These are phyloP conservation scores for Neurospora cerealis DNA, from an alignment of 495 filamentous ascomycete species.

Conservation along the genomic window DNA sequence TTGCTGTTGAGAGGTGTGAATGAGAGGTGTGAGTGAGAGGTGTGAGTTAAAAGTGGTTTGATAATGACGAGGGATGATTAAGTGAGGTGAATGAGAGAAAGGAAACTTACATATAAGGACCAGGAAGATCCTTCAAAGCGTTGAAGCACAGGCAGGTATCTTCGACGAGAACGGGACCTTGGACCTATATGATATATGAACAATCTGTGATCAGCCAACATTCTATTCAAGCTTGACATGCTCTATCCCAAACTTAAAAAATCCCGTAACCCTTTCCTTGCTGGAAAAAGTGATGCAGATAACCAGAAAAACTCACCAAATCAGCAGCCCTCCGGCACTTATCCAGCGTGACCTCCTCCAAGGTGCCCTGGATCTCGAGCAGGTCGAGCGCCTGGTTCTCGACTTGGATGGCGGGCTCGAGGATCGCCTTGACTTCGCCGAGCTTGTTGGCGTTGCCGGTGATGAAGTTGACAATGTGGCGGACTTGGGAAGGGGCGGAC, in stretches of 20 bases:
- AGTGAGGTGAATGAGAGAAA: too few relatives aligned
- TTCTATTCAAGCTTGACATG: neutral
- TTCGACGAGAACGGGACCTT: constrained; percentile 86
- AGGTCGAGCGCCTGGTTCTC: constrained; percentile 67
- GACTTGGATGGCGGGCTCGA: constrained; percentile 63
- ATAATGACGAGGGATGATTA: too few relatives aligned
- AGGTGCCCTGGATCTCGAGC: constrained; percentile 81
- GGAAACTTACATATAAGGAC: constrained; percentile 98
- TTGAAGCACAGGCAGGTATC: constrained; percentile 93
- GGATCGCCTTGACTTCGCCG: constrained; percentile 73
- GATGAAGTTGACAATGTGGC: constrained; percentile 69
- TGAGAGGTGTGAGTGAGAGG: constrained; percentile 1
- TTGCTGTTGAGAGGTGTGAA: constrained; percentile 54
- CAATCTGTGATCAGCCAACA: neutral
- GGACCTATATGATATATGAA: constrained; percentile 53
- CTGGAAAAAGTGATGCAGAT: too few relatives aligned
- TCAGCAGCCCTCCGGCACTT: constrained; percentile 77
- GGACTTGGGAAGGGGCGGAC: constrained; percentile 9
- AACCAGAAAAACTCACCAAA: constrained; percentile 35
- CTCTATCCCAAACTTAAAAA: neutral
- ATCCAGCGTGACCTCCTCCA: constrained; percentile 81
- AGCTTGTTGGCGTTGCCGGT: constrained; percentile 95
- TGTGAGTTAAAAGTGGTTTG: too few relatives aligned
- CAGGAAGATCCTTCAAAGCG: constrained; percentile 80
- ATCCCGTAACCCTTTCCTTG: too few relatives aligned